Base-by-base conservation (phyloP, 495 filamentous ascomycete species). In the Penicillium herquei region DNA sequence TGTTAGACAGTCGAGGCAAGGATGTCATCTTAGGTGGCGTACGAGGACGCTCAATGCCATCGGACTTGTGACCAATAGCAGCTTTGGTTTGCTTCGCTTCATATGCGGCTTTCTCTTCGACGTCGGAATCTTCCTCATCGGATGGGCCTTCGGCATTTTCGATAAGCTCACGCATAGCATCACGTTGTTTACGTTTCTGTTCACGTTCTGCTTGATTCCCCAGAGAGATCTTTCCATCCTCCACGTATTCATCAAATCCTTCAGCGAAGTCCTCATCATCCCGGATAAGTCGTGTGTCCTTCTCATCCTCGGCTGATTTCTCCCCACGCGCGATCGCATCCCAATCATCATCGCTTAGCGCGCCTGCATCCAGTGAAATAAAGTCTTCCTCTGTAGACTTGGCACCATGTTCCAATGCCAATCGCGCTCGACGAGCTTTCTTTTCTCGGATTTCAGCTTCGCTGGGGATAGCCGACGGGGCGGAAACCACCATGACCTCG, bases 211-310 rank as follows among this genome's bases (percentile, higher is more conserved):
- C 91, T 55, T 87, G 87, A 61, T 79, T 83, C 39, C 91, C 90
- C 0, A 98, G 79, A 3, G 89, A 80, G 10, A 96, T 83, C 31
- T 81, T 81, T 13, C 87, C 91, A 65, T 96, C 93, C 16, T 92
- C 87, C 13, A 93, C 87, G 59, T 89, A 96, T 54, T 96, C 91
- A 50, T 96, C 92, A 66, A 96, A 96, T 3, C 92, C 92, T 73
- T 98, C 94, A 32, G 86, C 87, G n/a, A 97, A 83, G 65, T 96
- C 90, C 65, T 98, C 94, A 64, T 97, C 93, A 49, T 96, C 92
- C 26, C 80, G 79, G 4, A 90, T 80, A 8, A 97, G 80, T n/a
- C 94, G 79, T 8, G 87, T 88, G 50, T 92, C 85, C 39, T 51
- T 53, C 3, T 73, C 65, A 17, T 54, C 39, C 26, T 57, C 46